A percentile compares a stretch with the other conserved stretches of the same genome.
phyloP scores from a whole-genome alignment of 169 alveolate genomes.

The Plasmodium chabaudi region DNA sequence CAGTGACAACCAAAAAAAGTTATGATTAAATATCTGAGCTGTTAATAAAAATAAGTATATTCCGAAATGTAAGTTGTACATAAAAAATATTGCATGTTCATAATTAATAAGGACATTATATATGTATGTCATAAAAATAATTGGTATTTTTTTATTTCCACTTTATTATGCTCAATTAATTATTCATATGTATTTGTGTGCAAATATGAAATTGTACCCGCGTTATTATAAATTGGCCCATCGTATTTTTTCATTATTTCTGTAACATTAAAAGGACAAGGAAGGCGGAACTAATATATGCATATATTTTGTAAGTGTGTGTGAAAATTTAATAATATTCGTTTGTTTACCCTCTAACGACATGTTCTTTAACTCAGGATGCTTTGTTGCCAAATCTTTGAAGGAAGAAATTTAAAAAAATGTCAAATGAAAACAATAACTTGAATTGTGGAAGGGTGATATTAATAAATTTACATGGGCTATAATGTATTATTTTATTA shows the following conservation, averaged over 20 bases:
- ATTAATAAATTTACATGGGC: background rate
- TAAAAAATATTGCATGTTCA: background rate
- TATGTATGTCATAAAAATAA: constrained; percentile 21
- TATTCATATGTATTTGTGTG: background rate
- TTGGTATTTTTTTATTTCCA: constrained; percentile 24
- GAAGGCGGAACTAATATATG: background rate
- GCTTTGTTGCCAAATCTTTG: constrained; percentile 41
- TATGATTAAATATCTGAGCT: constrained; percentile 82
- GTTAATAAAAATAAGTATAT: constrained; percentile 1
- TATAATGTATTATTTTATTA: background rate
- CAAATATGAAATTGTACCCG: constrained; percentile 22
- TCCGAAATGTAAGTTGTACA: constrained; percentile 4
- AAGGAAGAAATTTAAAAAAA: background rate
- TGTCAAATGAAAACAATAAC: constrained; percentile 3
- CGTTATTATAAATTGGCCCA: constrained; percentile 63
- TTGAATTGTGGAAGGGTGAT: background rate
- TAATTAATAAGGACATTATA: background rate
- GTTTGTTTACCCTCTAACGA: constrained; percentile 31
- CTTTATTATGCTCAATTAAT: background rate
- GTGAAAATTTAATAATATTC: too few species aligned
- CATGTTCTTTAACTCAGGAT: constrained; percentile 21
- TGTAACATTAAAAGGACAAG: background rate
- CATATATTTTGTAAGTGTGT: too few species aligned
- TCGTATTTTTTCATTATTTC: constrained; percentile 33
- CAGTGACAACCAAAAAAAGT: constrained; percentile 86